Percentiles rank a stretch among this genome's conserved stretches.
phyloP scores from a whole-genome alignment of 192 early-diverging fungal species.

The Coemansia sp. region DNA sequence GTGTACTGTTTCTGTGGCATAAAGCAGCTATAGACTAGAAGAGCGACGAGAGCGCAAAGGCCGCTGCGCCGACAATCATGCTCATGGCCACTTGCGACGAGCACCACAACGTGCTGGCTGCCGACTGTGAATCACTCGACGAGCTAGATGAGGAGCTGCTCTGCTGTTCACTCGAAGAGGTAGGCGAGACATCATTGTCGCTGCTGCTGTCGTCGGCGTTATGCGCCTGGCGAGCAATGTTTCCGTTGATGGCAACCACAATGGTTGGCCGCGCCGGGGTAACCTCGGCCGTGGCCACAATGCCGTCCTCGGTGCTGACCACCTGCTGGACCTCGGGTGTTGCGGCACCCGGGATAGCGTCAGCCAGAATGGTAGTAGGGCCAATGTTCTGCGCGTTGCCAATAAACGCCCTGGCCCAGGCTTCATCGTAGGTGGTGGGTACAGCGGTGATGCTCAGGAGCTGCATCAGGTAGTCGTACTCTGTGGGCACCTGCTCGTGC shows the following conservation, averaged over 20 bases:
- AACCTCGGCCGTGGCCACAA: constrained; percentile 14
- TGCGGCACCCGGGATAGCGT: constrained; percentile 19
- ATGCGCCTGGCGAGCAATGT: constrained; percentile 11
- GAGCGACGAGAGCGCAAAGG: too few species aligned
- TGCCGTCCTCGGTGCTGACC: constrained; percentile 19
- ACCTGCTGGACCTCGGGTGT: constrained; percentile 7
- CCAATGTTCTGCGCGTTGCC: constrained; percentile 22
- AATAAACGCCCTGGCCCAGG: constrained; percentile 31
- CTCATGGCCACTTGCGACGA: too few species aligned
- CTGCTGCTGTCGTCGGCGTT: not conserved
- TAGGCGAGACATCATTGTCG: too few species aligned
- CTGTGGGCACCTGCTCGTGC: constrained; percentile 26
- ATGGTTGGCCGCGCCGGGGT: constrained; percentile 24
- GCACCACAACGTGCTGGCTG: too few species aligned
- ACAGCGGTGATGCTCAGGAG: constrained; percentile 25
- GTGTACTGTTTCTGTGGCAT: too few species aligned
- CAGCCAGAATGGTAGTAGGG: constrained; percentile 31
- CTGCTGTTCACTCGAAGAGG: too few species aligned
- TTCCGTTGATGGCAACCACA: constrained; percentile 38
- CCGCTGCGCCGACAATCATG: too few species aligned
- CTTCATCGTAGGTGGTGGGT: constrained; percentile 16
- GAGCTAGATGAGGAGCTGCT: too few species aligned
- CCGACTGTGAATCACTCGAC: too few species aligned
- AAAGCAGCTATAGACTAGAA: too few species aligned
- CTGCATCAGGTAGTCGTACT: constrained; percentile 26